Conservation (phyloP, 2,329 filamentous ascomycete genomes). For the Lomentospora prolificans region DNA sequence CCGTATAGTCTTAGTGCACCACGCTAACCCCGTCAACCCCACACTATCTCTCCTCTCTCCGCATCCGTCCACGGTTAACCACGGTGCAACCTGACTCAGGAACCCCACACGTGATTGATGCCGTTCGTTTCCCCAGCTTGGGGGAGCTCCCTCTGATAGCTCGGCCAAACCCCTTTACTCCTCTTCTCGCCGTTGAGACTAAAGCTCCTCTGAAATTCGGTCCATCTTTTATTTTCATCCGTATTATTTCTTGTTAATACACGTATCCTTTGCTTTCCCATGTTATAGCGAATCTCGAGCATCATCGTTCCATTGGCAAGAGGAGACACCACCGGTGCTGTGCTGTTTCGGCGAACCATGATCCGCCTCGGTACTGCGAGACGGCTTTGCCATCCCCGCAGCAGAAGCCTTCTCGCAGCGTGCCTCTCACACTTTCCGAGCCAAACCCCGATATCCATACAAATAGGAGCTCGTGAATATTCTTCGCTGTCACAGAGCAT, state of each 20-base stretch:
- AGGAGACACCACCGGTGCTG: too few species aligned
- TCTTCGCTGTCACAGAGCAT: not conserved
- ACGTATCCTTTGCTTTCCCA: too few species aligned
- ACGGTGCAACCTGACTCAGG: not conserved
- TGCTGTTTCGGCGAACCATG: too few species aligned
- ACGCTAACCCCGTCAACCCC: not conserved
- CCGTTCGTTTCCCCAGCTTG: not conserved
- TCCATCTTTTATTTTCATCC: not conserved
- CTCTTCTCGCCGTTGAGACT: too few species aligned
- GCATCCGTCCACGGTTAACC: not conserved
- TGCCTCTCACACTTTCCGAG: not conserved
- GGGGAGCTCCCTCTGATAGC: not conserved
- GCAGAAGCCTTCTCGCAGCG: not conserved
- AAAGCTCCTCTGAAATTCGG: not conserved
- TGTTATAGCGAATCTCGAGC: too few species aligned
- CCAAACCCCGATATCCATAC: not conserved
- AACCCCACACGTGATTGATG: not conserved
- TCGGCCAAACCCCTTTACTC: too few species aligned
- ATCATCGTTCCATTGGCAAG: too few species aligned
- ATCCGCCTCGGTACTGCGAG: constrained; percentile 2
- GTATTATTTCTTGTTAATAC: not conserved
- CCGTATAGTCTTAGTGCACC: too few species aligned
- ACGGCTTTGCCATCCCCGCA: constrained; percentile 4
- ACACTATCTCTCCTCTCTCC: not conserved
- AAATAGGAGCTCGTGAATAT: not conserved